These are phyloP conservation scores for Boletellus sp. DNA, from an alignment of 1,284 basidiomycete genomes.

Conservation along the genomic window DNA sequence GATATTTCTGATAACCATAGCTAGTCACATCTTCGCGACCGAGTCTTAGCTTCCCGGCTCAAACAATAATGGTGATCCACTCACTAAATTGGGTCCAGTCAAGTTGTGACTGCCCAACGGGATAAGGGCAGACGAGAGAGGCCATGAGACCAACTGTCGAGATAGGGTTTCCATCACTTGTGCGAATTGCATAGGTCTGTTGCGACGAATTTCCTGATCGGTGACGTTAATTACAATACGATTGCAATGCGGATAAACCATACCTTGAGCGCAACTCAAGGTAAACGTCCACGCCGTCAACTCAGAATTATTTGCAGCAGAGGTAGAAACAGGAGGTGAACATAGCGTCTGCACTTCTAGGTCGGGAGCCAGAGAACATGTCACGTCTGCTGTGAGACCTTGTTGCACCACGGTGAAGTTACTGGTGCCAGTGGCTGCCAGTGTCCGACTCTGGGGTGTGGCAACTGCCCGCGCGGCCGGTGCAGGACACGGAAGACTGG, in stretches of 20 bases:
- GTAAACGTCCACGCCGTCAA: neutral
- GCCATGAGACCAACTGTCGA: conserved; percentile 2
- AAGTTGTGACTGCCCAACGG: neutral
- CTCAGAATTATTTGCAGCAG: neutral
- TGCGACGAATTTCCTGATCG: neutral
- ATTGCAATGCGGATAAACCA: too few relatives aligned
- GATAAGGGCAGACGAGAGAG: conserved; percentile 9
- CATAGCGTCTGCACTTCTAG: too few relatives aligned
- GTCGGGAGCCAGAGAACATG: neutral
- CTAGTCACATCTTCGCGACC: neutral
- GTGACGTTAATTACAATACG: too few relatives aligned
- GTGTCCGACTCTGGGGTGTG: neutral
- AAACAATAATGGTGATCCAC: neutral
- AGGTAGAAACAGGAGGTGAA: neutral
- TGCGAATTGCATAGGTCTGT: neutral
- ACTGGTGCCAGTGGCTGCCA: neutral
- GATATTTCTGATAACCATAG: conserved; percentile 4
- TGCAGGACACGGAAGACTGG: neutral
- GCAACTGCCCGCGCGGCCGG: too few relatives aligned
- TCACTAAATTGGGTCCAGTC: conserved; percentile 1
- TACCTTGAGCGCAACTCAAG: neutral
- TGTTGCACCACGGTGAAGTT: conserved; percentile 11
- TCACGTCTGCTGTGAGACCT: conserved; percentile 10
- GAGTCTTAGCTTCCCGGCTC: neutral
- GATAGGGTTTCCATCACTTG: neutral